Conservation (phyloP, 805 yeast genomes). For the Zygoascus ofunaensis region DNA sequence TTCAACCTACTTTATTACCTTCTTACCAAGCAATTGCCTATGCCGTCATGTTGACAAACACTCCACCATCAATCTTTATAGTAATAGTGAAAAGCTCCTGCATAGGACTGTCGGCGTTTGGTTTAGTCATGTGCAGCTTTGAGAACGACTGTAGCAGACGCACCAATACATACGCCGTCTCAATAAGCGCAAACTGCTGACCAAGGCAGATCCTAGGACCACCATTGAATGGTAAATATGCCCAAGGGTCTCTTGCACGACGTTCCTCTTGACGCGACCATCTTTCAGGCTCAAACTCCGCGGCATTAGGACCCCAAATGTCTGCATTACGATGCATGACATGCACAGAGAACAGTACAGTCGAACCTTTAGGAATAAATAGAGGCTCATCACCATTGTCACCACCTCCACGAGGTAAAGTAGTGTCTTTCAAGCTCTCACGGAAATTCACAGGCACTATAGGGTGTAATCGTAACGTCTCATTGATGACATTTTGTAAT, state of each 20-base stretch:
- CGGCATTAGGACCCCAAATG: conserved; percentile 39
- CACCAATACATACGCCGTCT: conserved; percentile 37
- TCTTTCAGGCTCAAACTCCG: conserved; percentile 40
- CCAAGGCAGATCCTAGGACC: conserved; percentile 50
- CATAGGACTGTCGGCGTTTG: background rate
- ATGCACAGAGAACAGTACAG: conserved; percentile 33
- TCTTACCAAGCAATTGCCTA: too few species aligned
- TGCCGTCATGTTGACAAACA: too few species aligned
- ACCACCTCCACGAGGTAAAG: conserved; percentile 46
- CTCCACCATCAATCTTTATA: background rate
- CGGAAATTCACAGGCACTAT: conserved; percentile 44
- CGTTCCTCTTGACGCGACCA: conserved; percentile 27
- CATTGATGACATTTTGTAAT: conserved; percentile 40
- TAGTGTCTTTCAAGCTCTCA: conserved; percentile 37
- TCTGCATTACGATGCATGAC: conserved; percentile 36
- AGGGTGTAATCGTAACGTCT: conserved; percentile 43
- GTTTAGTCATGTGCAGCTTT: conserved; percentile 1
- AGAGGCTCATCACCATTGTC: conserved; percentile 32
- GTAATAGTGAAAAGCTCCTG: background rate
- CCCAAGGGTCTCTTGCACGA: conserved; percentile 36
- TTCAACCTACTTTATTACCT: too few species aligned
- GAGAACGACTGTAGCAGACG: conserved; percentile 29
- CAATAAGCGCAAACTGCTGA: conserved; percentile 48
- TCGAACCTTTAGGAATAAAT: conserved; percentile 36
- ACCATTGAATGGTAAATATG: conserved; percentile 45